phyloP scores from a whole-genome alignment of 192 early-diverging fungal species.

The Gryganskiella cystojenkinii region DNA sequence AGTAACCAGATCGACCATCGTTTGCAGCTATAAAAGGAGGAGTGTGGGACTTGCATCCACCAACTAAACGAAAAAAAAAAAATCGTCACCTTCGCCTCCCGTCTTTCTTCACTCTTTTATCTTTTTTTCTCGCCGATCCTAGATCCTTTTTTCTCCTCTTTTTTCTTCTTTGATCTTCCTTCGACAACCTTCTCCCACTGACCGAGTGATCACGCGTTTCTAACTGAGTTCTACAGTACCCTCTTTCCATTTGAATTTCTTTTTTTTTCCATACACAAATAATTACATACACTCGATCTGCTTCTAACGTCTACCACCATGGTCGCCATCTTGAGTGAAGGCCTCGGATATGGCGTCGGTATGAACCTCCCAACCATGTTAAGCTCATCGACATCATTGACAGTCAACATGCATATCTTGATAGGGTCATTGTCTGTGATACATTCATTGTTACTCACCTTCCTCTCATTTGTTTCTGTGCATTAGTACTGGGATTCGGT shows the following conservation, averaged over 20 bases:
- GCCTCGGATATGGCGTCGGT: conserved; percentile 53
- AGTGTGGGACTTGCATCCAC: background rate
- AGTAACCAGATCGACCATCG: too few species aligned
- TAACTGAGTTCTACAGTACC: background rate
- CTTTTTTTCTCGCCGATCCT: too few species aligned
- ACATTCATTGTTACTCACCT: background rate
- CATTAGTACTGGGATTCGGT: conserved; percentile 55
- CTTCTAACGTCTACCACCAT: background rate
- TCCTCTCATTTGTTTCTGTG: background rate
- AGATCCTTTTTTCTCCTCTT: background rate
- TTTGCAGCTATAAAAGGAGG: background rate
- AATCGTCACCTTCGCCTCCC: background rate
- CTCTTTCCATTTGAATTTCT: background rate
- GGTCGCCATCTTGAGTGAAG: conserved; percentile 37
- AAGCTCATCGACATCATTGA: background rate
- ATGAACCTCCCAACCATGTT: background rate
- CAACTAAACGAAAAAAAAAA: background rate
- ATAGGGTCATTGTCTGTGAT: background rate
- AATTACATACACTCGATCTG: background rate
- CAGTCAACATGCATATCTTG: background rate
- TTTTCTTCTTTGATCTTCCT: background rate
- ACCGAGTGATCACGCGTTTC: too few species aligned
- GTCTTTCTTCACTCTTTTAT: background rate
- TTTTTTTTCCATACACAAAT: background rate
- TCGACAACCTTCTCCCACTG: conserved; percentile 2